Evolutionary conservation across 1,284 basidiomycete genomes (phyloP).

Genomic region (Puccinia hordei): DNA sequence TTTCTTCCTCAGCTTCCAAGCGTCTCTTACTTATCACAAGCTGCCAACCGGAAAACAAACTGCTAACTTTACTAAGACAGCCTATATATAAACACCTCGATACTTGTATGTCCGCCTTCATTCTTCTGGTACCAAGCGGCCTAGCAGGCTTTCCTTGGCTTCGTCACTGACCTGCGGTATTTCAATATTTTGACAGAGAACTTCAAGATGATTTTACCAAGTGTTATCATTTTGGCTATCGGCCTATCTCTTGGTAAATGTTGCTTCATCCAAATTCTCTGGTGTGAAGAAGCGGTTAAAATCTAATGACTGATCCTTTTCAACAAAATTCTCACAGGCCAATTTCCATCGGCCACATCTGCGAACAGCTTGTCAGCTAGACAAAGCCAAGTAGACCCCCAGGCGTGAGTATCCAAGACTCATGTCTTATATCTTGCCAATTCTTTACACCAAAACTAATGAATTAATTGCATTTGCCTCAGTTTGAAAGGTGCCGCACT

Average conservation of each 20-base stretch:
- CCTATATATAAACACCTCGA: neutral
- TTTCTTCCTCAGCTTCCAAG: neutral
- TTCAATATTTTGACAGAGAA: neutral
- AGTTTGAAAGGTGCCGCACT: neutral
- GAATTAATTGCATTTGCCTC: too few relatives aligned
- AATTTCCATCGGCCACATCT: neutral
- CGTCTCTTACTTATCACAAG: neutral
- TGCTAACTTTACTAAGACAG: neutral
- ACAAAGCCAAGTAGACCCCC: neutral
- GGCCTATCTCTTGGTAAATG: neutral
- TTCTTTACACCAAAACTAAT: too few relatives aligned
- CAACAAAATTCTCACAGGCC: neutral
- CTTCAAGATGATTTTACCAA: neutral
- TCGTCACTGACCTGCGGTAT: neutral
- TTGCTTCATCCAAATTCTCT: neutral
- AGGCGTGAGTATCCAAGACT: neutral
- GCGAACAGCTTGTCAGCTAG: neutral
- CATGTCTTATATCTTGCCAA: neutral
- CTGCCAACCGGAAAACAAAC: too few relatives aligned
- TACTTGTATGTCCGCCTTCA: neutral
- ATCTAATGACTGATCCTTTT: neutral
- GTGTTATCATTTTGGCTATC: neutral
- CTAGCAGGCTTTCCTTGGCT: neutral
- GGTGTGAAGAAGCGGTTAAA: neutral
- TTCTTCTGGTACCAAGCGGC: neutral